Conservation (phyloP, 2,329 filamentous ascomycete genomes). For the Truncatella angustata region DNA sequence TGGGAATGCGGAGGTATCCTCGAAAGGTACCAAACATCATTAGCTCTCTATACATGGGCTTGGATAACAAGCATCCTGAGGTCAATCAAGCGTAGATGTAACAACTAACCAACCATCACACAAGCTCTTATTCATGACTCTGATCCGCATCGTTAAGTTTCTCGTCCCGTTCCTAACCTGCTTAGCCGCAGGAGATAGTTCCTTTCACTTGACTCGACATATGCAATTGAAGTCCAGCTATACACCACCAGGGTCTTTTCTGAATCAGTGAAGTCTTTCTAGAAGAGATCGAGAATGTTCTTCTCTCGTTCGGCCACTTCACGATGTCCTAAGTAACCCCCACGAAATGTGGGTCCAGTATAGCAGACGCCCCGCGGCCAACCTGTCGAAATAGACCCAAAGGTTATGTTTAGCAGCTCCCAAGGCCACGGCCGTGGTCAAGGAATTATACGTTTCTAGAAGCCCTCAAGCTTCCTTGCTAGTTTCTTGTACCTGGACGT, state of each 20-base stretch:
- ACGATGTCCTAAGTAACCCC: neutral
- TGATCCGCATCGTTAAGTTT: neutral
- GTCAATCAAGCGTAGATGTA: neutral
- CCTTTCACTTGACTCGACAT: neutral
- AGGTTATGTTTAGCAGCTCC: neutral
- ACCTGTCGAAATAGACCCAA: neutral
- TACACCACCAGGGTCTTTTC: no score
- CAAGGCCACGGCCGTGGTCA: neutral
- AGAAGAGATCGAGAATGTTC: neutral
- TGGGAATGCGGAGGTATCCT: no score
- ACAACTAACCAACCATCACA: no score
- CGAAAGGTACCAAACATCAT: no score
- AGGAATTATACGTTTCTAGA: neutral
- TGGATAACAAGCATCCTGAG: neutral
- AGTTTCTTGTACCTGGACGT: neutral
- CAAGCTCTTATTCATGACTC: neutral
- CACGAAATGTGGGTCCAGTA: neutral
- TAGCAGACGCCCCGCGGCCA: neutral
- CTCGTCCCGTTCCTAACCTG: constrained; percentile 2
- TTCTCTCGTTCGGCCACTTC: neutral
- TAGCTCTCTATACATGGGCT: no score
- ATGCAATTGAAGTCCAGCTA: no score
- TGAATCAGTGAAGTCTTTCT: neutral
- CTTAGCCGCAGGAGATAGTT: neutral
- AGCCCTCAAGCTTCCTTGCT: neutral